These are phyloP conservation scores for Acanthamoeba sp. DNA, from an alignment of 208 protist genomes.

Conservation along the genomic window DNA sequence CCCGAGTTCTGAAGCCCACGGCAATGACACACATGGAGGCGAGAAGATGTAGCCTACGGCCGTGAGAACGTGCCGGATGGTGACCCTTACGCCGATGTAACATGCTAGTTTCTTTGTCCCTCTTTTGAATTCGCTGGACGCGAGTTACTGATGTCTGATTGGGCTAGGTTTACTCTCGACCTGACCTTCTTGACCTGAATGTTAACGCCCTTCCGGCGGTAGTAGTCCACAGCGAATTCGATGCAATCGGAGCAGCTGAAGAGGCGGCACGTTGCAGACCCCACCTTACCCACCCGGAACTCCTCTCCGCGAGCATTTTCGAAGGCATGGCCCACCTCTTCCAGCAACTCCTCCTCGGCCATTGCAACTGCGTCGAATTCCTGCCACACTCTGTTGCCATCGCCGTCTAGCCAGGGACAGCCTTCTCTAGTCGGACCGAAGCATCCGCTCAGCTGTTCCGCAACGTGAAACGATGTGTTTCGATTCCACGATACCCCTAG, in stretches of 20 bases:
- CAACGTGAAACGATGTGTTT: constrained; percentile 23
- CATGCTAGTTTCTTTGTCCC: too few relatives aligned
- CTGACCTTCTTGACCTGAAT: too few relatives aligned
- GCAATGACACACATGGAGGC: too few relatives aligned
- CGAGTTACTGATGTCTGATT: too few relatives aligned
- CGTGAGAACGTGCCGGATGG: too few relatives aligned
- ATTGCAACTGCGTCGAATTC: neutral
- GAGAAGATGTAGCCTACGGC: too few relatives aligned
- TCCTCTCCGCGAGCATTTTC: neutral
- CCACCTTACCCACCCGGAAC: neutral
- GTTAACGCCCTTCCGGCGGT: constrained; percentile 1
- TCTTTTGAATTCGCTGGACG: too few relatives aligned
- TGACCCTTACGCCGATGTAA: too few relatives aligned
- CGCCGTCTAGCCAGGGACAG: constrained; percentile 17
- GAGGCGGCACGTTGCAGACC: neutral
- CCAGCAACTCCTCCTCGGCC: neutral
- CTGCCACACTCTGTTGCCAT: constrained; percentile 6
- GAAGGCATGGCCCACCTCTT: neutral
- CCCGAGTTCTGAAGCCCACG: neutral
- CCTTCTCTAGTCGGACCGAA: neutral
- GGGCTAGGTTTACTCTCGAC: too few relatives aligned
- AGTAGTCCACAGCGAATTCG: constrained; percentile 17
- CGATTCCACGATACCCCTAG: constrained; percentile 19
- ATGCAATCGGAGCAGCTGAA: constrained; percentile 4
- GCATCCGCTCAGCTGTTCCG: constrained; percentile 31